phyloP scores from a whole-genome alignment of 1,284 basidiomycete genomes.

The Anthracocystis setariae region DNA sequence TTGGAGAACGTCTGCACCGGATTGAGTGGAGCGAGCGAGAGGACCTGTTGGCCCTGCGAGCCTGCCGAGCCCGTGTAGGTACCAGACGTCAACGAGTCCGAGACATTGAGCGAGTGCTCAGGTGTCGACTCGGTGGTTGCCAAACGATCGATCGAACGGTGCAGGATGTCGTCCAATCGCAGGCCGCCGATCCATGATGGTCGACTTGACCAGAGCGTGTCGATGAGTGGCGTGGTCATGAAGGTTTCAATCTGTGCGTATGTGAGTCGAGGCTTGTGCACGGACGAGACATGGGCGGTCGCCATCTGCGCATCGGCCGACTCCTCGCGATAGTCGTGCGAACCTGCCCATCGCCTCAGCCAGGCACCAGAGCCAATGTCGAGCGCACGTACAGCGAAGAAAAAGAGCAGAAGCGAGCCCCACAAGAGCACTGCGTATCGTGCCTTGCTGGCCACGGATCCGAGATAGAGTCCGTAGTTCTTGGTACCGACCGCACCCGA shows the following conservation, averaged over 20 bases:
- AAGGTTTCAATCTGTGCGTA: slow-evolving; percentile 32
- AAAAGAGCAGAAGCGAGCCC: slow-evolving; percentile 51
- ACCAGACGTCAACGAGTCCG: neutral
- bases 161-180: slow-evolving; percentile 19
- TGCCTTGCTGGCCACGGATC: slow-evolving; percentile 41
- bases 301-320: slow-evolving; percentile 5
- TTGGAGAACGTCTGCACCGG: neutral
- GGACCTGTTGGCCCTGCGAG: slow-evolving; percentile 17
- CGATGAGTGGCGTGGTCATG: slow-evolving; percentile 38
- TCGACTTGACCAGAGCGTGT: slow-evolving; percentile 34
- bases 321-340: slow-evolving; percentile 52
- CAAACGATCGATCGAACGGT: slow-evolving; percentile 17
- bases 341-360: slow-evolving; percentile 64
- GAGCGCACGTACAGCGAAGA: slow-evolving; percentile 50
- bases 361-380: slow-evolving; percentile 62
- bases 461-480: slow-evolving; percentile 62
- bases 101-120: neutral
- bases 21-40: slow-evolving; percentile 8
- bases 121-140: neutral
- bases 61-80: slow-evolving; percentile 4
- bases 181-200: slow-evolving; percentile 18
- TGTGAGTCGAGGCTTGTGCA: slow-evolving; percentile 11
- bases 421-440: slow-evolving; percentile 51
- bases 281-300: neutral
- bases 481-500: slow-evolving; percentile 55